phyloP scores from a whole-genome alignment of 2,329 filamentous ascomycete genomes.

The Arthroderma uncinatum region DNA sequence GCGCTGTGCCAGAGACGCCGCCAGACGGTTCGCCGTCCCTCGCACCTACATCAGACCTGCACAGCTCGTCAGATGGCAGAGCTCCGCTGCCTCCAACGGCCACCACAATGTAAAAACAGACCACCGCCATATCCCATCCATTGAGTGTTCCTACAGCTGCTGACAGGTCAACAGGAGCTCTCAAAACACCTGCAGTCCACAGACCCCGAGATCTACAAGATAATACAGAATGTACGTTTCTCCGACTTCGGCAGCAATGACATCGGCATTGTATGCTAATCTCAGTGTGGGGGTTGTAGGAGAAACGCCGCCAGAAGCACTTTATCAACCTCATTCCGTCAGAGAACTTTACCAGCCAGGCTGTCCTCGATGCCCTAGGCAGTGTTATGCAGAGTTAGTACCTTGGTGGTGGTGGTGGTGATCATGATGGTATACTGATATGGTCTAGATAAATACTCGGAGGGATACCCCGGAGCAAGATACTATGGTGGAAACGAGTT shows the following conservation, averaged over 20 bases:
- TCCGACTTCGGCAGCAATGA: neutral
- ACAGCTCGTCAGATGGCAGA: constrained; percentile 25
- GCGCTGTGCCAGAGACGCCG: constrained; percentile 2
- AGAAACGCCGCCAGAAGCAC: constrained; percentile 92
- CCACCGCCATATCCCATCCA: neutral
- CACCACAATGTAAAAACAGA: constrained; percentile 31
- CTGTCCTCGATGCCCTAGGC: constrained; percentile 79
- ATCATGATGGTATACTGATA: constrained; percentile 19
- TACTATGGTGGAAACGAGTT: constrained; percentile 97
- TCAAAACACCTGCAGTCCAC: constrained; percentile 67
- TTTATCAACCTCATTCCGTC: constrained; percentile 97
- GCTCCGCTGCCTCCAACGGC: constrained; percentile 28
- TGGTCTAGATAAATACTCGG: constrained; percentile 83
- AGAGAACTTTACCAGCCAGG: constrained; percentile 90
- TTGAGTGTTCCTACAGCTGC: neutral
- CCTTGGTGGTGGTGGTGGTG: constrained; percentile 11
- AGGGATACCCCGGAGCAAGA: constrained; percentile 89
- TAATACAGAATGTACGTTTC: constrained; percentile 67
- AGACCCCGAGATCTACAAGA: constrained; percentile 76
- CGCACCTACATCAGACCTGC: constrained; percentile 5
- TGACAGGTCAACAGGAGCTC: constrained; percentile 52
- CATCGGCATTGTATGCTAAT: neutral
- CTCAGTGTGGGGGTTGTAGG: constrained; percentile 41
- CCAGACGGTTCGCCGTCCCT: neutral
- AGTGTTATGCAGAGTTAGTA: constrained; percentile 85